phyloP scores from a whole-genome alignment of 208 protist genomes.

The Trichomonas tenax region DNA sequence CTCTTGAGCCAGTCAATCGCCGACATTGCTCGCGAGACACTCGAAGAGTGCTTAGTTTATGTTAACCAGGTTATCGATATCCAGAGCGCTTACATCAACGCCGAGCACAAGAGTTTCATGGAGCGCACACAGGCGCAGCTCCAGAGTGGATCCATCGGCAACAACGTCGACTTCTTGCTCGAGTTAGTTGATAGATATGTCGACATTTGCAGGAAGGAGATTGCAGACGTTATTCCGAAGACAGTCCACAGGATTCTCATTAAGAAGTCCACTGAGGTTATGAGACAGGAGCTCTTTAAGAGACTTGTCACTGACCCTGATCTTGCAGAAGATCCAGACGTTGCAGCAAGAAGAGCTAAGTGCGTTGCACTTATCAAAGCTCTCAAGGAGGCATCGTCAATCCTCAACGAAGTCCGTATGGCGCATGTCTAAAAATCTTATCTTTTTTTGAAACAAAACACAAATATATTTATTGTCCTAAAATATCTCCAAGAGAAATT shows the following conservation, averaged over 20 bases:
- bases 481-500: neutral
- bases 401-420: slow-evolving; percentile 34
- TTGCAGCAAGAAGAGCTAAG: slow-evolving; percentile 35
- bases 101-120: neutral
- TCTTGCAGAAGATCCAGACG: slow-evolving; percentile 39
- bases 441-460: neutral
- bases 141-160: neutral
- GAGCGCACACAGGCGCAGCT: neutral
- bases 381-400: slow-evolving; percentile 32
- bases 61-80: slow-evolving; percentile 8
- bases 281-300: neutral
- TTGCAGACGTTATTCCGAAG: neutral
- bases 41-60: neutral
- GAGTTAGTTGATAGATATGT: neutral
- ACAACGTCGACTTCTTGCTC: neutral
- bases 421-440: neutral
- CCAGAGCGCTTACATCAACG: neutral
- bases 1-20: neutral
- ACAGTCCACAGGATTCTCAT: neutral
- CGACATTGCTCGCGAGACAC: neutral
- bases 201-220: neutral
- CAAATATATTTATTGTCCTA: neutral
- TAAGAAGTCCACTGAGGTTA: neutral
- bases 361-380: slow-evolving; percentile 36
- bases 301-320: neutral